Conservation (phyloP, 2,329 filamentous ascomycete species). For the Diaporthe destruens region DNA sequence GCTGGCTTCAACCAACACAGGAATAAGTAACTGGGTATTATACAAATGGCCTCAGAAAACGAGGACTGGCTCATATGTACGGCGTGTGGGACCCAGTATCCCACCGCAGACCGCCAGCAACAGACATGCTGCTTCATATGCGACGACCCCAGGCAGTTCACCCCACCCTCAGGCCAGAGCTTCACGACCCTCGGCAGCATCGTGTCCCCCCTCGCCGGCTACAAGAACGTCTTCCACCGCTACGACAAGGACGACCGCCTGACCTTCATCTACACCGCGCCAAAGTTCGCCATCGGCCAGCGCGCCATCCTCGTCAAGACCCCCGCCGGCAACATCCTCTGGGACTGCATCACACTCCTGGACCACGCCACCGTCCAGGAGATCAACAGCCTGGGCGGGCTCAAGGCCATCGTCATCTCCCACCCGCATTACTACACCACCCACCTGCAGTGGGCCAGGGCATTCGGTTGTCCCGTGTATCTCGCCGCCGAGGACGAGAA, state of each 20-base stretch:
- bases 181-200: constrained; percentile 72
- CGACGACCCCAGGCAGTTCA: constrained; percentile 79
- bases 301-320: constrained; percentile 78
- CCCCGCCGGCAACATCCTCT: constrained; percentile 77
- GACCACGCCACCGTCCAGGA: constrained; percentile 71
- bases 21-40: too few relatives aligned
- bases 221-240: constrained; percentile 67
- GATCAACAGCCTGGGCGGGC: constrained; percentile 72
- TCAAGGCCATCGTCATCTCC: constrained; percentile 79
- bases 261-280: constrained; percentile 62
- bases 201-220: constrained; percentile 48
- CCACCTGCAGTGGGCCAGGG: constrained; percentile 78
- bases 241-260: constrained; percentile 60
- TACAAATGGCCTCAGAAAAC: constrained; percentile 7
- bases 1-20: too few relatives aligned
- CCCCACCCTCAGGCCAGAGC: constrained; percentile 72
- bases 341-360: constrained; percentile 81
- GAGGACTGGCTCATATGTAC: constrained; percentile 67
- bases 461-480: constrained; percentile 79
- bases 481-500: constrained; percentile 72
- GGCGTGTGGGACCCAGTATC: constrained; percentile 79
- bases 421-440: constrained; percentile 89
- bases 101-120: constrained; percentile 60
- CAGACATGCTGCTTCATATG: constrained; percentile 76
- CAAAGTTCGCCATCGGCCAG: constrained; percentile 80